Base-by-base conservation (phyloP, 208 protist species). In the Acanthamoeba triangularis region DNA sequence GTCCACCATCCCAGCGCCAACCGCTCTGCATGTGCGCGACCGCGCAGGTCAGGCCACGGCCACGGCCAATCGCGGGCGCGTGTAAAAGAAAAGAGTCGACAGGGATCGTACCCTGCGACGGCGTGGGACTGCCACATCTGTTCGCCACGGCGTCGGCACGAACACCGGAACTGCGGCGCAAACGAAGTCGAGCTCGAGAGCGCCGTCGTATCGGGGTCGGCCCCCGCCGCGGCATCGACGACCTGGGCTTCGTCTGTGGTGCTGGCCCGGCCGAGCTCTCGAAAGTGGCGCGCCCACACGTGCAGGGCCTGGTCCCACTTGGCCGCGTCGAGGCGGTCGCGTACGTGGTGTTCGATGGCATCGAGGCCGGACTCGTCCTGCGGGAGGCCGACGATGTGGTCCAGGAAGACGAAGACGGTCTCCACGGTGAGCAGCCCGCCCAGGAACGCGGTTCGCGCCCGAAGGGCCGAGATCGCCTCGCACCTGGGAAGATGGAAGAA, bases 201-300 rank as follows among this genome's bases (percentile, higher is more conserved):
- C 30, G 65, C 65, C n/a, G 74, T n/a, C 23, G 37, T 23, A 59
- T 59, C 52, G 16, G 13, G 13, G 16, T 59, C 52, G 52, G 52
- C 1, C 52, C 1, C 52, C 16, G 52, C 16, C 52, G 14, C 52
- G 3, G 52, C 16, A 5, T 65, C 59, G 59, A 14, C 25, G 7
- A 0, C 10, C 20, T 25, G 2, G 37, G 6, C 20, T 16, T 47
- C 44, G 1, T 28, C 65, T 10, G 6, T 20, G 16, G 25, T 10
- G 10, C n/a, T 10, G n/a, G 65, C 65, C 8, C 10, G n/a, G 33
- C 8, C 65, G 4, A 72, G n/a, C 65, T 72, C 65, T 28, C 30
- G 65, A 18, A 72, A 72, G 65, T 72, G 65, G 30, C 33, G 65
- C 65, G 65, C 30, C 82, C 82, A 90, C 28, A 90, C 82, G 30